These are phyloP conservation scores for Lyophyllum semitale DNA, from an alignment of 768 basidiomycete genomes.

Conservation along the genomic window DNA sequence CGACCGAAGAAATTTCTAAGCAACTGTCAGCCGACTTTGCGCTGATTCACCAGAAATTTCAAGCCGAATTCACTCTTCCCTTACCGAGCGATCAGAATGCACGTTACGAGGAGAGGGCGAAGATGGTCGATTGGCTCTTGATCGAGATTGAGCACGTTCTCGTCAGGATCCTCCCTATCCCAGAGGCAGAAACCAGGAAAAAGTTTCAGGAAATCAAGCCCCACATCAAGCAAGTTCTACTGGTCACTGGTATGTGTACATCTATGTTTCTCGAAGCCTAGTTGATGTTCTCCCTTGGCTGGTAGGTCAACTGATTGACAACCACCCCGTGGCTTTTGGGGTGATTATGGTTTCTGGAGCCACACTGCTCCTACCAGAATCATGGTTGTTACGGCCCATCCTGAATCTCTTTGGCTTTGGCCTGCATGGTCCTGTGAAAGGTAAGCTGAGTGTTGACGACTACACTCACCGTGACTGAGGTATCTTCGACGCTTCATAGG, in stretches of 20 bases:
- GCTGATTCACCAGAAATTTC: constrained; percentile 18
- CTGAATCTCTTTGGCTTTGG: constrained; percentile 37
- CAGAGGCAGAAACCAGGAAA: constrained; percentile 21
- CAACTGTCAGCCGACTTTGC: constrained; percentile 21
- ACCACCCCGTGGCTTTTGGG: constrained; percentile 31
- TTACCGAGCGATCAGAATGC: constrained; percentile 26
- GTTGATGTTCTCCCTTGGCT: neutral
- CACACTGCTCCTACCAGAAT: constrained; percentile 30
- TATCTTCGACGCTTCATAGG: neutral
- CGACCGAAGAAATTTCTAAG: constrained; percentile 10
- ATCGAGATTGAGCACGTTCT: constrained; percentile 27
- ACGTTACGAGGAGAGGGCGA: constrained; percentile 25
- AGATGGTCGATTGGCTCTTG: constrained; percentile 21
- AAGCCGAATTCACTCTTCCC: constrained; percentile 32
- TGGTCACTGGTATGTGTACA: constrained; percentile 22
- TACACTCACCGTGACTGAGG: too few relatives aligned
- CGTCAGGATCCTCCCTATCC: constrained; percentile 21
- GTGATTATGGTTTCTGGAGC: constrained; percentile 23
- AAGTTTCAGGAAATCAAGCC: constrained; percentile 26
- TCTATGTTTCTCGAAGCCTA: neutral
- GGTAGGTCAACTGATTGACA: constrained; percentile 37
- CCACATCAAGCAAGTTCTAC: constrained; percentile 20
- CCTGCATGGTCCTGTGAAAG: constrained; percentile 18
- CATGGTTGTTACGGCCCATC: constrained; percentile 29
- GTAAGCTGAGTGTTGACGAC: too few relatives aligned